These are phyloP conservation scores for Globisporangium splendens DNA, from an alignment of 352 stramenopile genomes.

Conservation along the genomic window DNA sequence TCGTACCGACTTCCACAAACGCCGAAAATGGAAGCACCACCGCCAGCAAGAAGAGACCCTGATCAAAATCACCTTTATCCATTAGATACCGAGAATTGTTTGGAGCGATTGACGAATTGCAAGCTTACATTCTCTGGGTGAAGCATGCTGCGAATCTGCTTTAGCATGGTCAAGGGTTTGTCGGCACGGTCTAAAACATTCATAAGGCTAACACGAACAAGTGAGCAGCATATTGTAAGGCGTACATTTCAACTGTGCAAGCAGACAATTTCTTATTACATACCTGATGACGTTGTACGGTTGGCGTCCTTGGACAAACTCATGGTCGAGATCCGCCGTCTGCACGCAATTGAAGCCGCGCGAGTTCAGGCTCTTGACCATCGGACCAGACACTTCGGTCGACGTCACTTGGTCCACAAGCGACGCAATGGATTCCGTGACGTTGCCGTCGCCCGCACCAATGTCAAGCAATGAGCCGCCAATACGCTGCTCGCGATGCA, in stretches of 20 bases:
- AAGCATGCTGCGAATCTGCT: slow-evolving; percentile 71
- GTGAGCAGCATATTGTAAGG: neutral
- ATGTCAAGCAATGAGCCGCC: slow-evolving; percentile 70
- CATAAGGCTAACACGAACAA: slow-evolving; percentile 40
- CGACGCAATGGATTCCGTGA: slow-evolving; percentile 75
- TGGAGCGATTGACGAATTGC: neutral
- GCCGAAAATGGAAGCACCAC: slow-evolving; percentile 80
- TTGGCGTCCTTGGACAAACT: slow-evolving; percentile 56
- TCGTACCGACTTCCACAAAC: slow-evolving; percentile 78
- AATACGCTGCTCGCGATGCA: slow-evolving; percentile 44
- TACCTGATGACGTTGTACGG: slow-evolving; percentile 85
- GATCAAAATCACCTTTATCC: no score
- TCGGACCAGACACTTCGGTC: slow-evolving; percentile 75
- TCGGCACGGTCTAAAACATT: slow-evolving; percentile 83
- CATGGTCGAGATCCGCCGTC: slow-evolving; percentile 64
- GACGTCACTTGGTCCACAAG: slow-evolving; percentile 64
- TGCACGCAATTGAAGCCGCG: slow-evolving; percentile 78
- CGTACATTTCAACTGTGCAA: neutral
- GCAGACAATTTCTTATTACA: neutral
- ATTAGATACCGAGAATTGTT: neutral
- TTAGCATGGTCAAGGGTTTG: slow-evolving; percentile 75
- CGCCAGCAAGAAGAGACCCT: slow-evolving; percentile 72
- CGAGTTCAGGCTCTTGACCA: slow-evolving; percentile 72
- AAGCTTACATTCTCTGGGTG: slow-evolving; percentile 49
- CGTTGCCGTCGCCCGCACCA: slow-evolving; percentile 79